These are phyloP conservation scores for Gentiana macrophylla DNA, from an alignment of 257 asterid species.

Conservation along the genomic window DNA sequence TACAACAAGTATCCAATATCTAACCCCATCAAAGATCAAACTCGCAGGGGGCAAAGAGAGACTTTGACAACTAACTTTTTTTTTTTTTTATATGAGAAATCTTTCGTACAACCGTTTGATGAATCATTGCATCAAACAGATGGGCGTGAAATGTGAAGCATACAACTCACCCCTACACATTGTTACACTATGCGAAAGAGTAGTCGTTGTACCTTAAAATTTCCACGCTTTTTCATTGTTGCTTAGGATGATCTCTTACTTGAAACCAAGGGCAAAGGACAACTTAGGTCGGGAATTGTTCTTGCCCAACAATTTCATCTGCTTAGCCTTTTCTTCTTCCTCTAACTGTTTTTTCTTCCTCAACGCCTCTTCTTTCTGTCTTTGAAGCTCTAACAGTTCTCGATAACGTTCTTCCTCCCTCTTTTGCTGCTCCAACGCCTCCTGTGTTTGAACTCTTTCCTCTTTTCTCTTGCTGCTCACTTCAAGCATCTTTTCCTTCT, in stretches of 20 bases:
- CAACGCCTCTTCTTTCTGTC: conserved; percentile 85
- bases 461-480: conserved; percentile 62
- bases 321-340: conserved; percentile 91
- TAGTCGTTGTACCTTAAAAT: neutral
- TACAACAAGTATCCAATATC: too few relatives aligned
- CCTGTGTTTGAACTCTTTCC: conserved; percentile 86
- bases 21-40: too few relatives aligned
- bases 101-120: too few relatives aligned
- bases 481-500: conserved; percentile 66
- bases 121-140: too few relatives aligned
- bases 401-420: conserved; percentile 74
- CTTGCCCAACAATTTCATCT: conserved; percentile 83
- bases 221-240: neutral
- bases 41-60: too few relatives aligned
- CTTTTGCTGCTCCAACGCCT: conserved; percentile 65
- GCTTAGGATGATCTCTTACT: conserved; percentile 16
- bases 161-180: too few relatives aligned
- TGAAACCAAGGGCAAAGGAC: conserved; percentile 70
- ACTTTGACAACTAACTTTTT: too few relatives aligned
- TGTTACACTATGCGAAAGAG: too few relatives aligned
- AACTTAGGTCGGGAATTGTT: conserved; percentile 89
- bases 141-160: too few relatives aligned
- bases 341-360: conserved; percentile 71
- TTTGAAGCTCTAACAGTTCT: conserved; percentile 83
- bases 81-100: too few relatives aligned